Conservation (phyloP, 345 rosid species). For the Kandelia obovata region DNA sequence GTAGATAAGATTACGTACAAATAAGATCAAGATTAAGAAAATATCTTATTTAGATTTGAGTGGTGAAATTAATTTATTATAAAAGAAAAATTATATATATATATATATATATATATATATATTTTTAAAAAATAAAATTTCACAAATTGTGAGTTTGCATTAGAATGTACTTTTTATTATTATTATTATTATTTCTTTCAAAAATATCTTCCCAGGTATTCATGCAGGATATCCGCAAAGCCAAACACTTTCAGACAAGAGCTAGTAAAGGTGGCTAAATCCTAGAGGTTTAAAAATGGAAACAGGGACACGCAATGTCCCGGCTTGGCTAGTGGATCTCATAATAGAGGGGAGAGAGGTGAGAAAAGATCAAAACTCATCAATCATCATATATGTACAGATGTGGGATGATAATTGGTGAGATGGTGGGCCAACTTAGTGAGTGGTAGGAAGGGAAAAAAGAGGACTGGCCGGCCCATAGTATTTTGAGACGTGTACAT, state of each 20-base stretch:
- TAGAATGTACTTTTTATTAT: no score
- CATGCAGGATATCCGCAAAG: constrained; percentile 24
- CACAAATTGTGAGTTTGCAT: not conserved
- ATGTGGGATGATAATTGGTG: not conserved
- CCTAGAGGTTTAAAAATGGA: constrained; percentile 12
- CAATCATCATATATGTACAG: no score
- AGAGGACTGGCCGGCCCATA: no score
- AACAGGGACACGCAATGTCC: not conserved
- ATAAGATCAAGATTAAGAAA: no score
- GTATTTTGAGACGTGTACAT: no score
- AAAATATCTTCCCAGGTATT: constrained; percentile 10
- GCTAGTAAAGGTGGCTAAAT: constrained; percentile 21
- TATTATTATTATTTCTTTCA: not conserved
- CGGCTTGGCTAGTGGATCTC: constrained; percentile 1
- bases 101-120: no score
- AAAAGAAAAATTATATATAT: no score
- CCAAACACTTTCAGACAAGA: constrained; percentile 1
- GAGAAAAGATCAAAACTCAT: no score
- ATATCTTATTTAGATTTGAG: no score
- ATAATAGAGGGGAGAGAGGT: constrained; percentile 37
- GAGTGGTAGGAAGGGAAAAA: not conserved
- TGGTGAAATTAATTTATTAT: no score
- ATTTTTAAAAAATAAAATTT: no score
- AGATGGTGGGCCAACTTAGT: not conserved
- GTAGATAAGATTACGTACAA: not conserved